Percentiles rank a stretch among this genome's conserved stretches.
phyloP scores from a whole-genome alignment of 306 rosid species.

The Corylus heterophylla region DNA sequence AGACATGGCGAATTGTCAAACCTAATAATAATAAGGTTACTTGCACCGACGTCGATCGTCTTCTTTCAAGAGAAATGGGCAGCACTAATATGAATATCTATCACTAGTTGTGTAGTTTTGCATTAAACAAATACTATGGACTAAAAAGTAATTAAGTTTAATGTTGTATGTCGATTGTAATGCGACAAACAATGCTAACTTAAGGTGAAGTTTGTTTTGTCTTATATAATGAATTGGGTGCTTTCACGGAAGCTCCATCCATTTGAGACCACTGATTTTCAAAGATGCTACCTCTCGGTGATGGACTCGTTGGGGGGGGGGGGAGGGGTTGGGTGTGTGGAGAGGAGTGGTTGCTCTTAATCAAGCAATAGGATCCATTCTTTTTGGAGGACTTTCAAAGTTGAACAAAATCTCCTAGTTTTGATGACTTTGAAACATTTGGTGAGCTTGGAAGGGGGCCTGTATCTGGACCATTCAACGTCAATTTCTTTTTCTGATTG shows the following conservation, averaged over 20 bases:
- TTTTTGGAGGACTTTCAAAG: constrained; percentile 62
- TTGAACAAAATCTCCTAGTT: constrained; percentile 38
- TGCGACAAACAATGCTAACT: neutral
- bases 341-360: constrained; percentile 28
- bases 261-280: constrained; percentile 28
- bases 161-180: neutral
- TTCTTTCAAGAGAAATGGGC: neutral
- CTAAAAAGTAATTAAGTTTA: neutral
- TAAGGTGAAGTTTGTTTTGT: constrained; percentile 21
- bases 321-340: neutral
- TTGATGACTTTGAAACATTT: constrained; percentile 40
- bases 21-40: too few species aligned
- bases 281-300: constrained; percentile 29
- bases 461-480: constrained; percentile 67
- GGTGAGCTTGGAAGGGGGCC: constrained; percentile 49
- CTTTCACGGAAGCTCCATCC: constrained; percentile 60
- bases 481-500: constrained; percentile 36
- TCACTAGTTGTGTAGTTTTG: too few species aligned
- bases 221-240: constrained; percentile 3
- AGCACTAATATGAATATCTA: too few species aligned
- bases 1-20: too few species aligned
- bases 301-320: neutral
- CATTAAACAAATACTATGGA: neutral
- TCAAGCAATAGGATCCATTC: constrained; percentile 46
- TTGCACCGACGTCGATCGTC: neutral